phyloP scores from a whole-genome alignment of 495 filamentous ascomycete species.

The Darksidea phi region DNA sequence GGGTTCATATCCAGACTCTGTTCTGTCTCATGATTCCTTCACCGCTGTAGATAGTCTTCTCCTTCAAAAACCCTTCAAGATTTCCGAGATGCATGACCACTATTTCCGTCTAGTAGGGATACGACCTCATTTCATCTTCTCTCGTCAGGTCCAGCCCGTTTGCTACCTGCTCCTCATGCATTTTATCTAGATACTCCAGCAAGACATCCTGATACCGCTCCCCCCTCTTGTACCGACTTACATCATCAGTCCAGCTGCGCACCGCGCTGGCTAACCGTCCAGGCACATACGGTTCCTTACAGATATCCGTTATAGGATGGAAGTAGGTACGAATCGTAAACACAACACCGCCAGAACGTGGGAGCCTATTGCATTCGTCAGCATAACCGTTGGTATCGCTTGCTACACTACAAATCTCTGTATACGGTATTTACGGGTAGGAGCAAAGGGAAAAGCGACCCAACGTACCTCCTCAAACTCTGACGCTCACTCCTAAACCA shows the following conservation, averaged over 20 bases:
- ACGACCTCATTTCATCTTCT: constrained; percentile 40
- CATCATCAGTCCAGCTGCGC: constrained; percentile 85
- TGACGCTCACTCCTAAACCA: constrained; percentile 81
- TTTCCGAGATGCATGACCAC: too few relatives aligned
- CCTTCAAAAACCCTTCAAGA: too few relatives aligned
- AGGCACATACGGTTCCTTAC: constrained; percentile 44
- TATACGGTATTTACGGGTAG: too few relatives aligned
- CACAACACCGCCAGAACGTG: constrained; percentile 68
- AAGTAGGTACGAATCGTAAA: constrained; percentile 49
- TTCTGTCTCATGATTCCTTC: too few relatives aligned
- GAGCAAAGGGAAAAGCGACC: too few relatives aligned
- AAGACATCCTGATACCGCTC: constrained; percentile 76
- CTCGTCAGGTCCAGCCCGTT: constrained; percentile 49
- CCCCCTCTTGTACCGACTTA: constrained; percentile 78
- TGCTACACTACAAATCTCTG: background rate
- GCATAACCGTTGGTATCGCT: background rate
- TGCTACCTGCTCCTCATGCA: constrained; percentile 73
- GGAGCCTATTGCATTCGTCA: constrained; percentile 47
- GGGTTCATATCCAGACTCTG: too few relatives aligned
- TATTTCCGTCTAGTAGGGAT: constrained; percentile 36
- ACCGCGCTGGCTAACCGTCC: constrained; percentile 44
- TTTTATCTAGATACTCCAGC: constrained; percentile 76
- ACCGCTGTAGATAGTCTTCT: too few relatives aligned
- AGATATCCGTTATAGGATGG: constrained; percentile 44
- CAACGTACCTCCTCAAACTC: constrained; percentile 58